phyloP scores from a whole-genome alignment of 2,329 filamentous ascomycete genomes.

The Penicillium hordei region DNA sequence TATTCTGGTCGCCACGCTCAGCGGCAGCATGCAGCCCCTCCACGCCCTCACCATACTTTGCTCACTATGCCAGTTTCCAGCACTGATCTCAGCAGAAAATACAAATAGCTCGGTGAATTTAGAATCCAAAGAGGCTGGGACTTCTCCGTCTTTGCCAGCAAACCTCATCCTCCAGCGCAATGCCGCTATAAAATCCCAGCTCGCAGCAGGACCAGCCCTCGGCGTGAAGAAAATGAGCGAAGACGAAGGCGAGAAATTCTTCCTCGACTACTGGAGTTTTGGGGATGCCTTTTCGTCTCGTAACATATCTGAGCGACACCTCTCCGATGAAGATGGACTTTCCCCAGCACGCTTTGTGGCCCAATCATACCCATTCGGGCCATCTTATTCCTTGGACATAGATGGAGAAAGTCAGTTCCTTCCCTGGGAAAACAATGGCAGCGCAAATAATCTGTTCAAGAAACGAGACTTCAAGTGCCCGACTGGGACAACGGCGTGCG shows the following conservation, averaged over 20 bases:
- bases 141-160: not conserved
- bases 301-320: constrained; percentile 9
- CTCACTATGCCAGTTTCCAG: not conserved
- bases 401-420: too few species aligned
- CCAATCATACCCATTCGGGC: constrained; percentile 13
- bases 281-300: constrained; percentile 13
- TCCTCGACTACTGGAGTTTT: constrained; percentile 48
- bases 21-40: not conserved
- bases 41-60: not conserved
- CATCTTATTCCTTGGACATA: constrained; percentile 1
- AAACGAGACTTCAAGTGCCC: constrained; percentile 58
- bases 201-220: constrained; percentile 27
- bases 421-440: not conserved
- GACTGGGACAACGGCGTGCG: constrained; percentile 54
- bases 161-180: constrained; percentile 22
- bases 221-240: constrained; percentile 47
- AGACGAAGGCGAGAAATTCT: constrained; percentile 52
- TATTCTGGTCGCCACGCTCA: not conserved
- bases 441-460: not conserved
- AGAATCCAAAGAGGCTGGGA: not conserved
- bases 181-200: constrained; percentile 31
- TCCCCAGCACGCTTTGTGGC: constrained; percentile 11
- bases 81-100: not conserved
- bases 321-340: not conserved
- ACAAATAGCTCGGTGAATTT: not conserved